Base-by-base conservation (phyloP, 352 stramenopile genomes). In the Pseudoperonospora humuli region DNA sequence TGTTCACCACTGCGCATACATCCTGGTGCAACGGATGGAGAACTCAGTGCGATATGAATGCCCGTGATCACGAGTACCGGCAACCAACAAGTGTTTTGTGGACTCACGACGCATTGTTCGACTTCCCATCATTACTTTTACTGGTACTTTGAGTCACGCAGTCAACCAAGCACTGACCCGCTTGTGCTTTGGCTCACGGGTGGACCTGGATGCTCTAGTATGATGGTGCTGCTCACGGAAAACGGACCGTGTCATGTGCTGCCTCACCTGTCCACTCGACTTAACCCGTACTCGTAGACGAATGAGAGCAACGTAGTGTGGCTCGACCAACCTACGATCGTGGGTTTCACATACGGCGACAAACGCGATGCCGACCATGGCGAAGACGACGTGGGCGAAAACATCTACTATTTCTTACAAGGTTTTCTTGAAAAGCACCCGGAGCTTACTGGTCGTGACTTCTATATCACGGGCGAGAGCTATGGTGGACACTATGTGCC, bases 401-500 rank as follows among this genome's bases (percentile, higher is more conserved):
- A 86, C 52, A 77, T 86, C 23, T 86, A 68, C 56, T 67, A 64
- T 33, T 88, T 86, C 47, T 36, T 88, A 11, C 70, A 84, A 17
- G 64, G 66, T 29, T 85, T 82, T 57, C 54, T 87, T 21, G 45
- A 63, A 13, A 65, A 79, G 32, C 75, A 84, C 48, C 74, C 72
- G 13, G 59, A 77, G 46, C 59, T 89, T n/a, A 23, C 55, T 2
- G 62, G 52, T 19, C 68, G 68, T 3, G 60, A 72, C 18, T 76
- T 86, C 25, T 89, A 75, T 63, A 65, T 86, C 34, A 76, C 72
- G 10, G 76, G 76, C 13, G 74, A 88, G 56, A 84, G 66, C 44
- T 88, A 86, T 28, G 76, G 48, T 7, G 73, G 73, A 7, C 76
- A 88, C 39, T 86, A 80, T 44, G 68, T 84, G 0, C 76, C 73